A percentile compares a stretch with the other conserved stretches of the same genome.
phyloP scores from a whole-genome alignment of 108 stramenopile species.

The Fistulifera pelliculosa region DNA sequence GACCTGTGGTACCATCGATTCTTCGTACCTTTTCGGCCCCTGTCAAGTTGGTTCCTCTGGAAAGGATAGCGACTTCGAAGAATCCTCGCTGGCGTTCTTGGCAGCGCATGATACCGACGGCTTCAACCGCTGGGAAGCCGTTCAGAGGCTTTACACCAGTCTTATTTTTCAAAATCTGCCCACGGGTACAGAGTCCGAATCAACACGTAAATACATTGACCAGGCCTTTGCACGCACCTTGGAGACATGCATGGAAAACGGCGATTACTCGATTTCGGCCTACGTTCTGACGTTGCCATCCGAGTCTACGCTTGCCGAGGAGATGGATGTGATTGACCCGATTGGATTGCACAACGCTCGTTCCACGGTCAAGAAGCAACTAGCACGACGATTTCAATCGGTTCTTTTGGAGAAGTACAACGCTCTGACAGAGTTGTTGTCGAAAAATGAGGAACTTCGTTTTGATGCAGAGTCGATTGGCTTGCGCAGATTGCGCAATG shows the following conservation, averaged over 20 bases:
- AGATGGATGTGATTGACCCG: conserved; percentile 66
- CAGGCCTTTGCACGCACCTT: conserved; percentile 58
- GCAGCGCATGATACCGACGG: conserved; percentile 86
- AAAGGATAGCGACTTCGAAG: conserved; percentile 38
- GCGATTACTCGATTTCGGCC: conserved; percentile 73
- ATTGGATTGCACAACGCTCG: conserved; percentile 62
- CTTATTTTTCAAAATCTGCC: conserved; percentile 55
- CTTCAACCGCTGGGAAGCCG: conserved; percentile 91
- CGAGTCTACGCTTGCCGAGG: conserved; percentile 59
- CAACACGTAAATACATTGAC: conserved; percentile 33
- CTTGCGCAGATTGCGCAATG: conserved; percentile 68
- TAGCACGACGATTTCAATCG: conserved; percentile 52
- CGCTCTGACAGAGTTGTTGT: conserved; percentile 44
- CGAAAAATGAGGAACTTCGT: conserved; percentile 32
- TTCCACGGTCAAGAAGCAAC: conserved; percentile 39
- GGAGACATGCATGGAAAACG: conserved; percentile 18
- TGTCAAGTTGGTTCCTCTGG: conserved; percentile 67
- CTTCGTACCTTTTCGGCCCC: conserved; percentile 92
- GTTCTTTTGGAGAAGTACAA: conserved; percentile 59
- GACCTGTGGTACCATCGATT: conserved; percentile 82
- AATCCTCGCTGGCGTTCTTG: conserved; percentile 62
- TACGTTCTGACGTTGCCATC: conserved; percentile 79
- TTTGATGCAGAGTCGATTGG: conserved; percentile 64
- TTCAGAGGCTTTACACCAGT: conserved; percentile 48
- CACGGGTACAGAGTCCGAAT: conserved; percentile 12